Evolutionary conservation across 441 rosid species (phyloP).

Genomic region (Dalechampia spathulata): DNA sequence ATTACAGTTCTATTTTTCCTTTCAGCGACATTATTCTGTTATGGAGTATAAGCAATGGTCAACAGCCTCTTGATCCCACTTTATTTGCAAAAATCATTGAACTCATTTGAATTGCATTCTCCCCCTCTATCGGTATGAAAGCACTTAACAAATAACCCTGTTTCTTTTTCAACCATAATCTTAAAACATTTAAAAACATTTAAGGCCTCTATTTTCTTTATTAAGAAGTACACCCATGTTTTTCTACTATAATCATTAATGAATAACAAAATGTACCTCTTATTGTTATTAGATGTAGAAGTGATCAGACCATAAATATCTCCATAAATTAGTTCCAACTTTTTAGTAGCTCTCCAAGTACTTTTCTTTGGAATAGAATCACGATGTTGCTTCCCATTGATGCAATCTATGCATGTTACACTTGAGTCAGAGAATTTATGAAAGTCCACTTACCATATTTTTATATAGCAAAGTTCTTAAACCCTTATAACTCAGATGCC

Average conservation of each 20-base stretch:
- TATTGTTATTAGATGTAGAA: background rate
- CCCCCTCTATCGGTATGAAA: background rate
- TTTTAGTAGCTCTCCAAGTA: background rate
- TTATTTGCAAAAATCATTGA: background rate
- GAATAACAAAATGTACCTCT: background rate
- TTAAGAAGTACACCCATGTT: background rate
- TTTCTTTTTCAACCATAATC: background rate
- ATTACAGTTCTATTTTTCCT: background rate
- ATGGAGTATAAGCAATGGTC: background rate
- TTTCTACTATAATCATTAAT: background rate
- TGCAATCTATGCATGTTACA: background rate
- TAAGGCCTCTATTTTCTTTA: background rate
- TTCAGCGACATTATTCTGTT: background rate
- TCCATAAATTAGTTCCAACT: background rate
- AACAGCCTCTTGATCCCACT: background rate
- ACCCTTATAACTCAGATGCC: background rate
- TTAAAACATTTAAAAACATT: background rate
- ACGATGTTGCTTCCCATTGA: background rate
- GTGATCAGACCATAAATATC: background rate
- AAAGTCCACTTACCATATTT: background rate
- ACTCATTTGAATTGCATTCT: background rate
- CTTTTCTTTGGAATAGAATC: background rate
- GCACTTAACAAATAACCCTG: background rate
- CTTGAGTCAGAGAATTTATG: background rate
- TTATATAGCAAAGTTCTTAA: background rate